These are phyloP conservation scores for Fusarium sterilihyphosum DNA, from an alignment of 2,329 filamentous ascomycete species.

Conservation along the genomic window DNA sequence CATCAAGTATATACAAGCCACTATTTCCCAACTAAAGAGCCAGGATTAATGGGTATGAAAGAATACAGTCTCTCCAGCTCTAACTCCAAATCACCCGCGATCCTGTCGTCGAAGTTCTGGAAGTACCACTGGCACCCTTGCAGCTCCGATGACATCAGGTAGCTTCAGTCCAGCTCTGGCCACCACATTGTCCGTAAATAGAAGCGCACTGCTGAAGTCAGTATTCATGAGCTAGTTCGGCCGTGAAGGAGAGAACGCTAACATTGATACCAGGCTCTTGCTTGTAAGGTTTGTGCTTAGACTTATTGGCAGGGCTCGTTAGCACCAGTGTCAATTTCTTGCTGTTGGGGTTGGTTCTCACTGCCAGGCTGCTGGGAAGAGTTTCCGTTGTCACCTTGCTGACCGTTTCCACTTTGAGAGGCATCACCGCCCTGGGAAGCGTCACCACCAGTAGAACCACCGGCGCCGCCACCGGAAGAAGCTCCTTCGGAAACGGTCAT, in stretches of 20 bases:
- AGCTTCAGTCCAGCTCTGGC: conserved; percentile 38
- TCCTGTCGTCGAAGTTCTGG: conserved; percentile 24
- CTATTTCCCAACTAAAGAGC: not conserved
- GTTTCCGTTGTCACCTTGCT: conserved; percentile 13
- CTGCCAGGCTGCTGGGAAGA: not conserved
- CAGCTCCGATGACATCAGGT: conserved; percentile 41
- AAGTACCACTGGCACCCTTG: conserved; percentile 40
- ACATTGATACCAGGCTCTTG: conserved; percentile 3
- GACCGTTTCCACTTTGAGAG: not conserved
- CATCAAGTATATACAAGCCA: conserved; percentile 9
- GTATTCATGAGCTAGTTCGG: not conserved
- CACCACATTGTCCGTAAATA: conserved; percentile 37
- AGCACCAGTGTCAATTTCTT: conserved; percentile 1
- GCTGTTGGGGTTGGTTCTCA: conserved; percentile 9
- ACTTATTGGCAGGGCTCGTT: conserved; percentile 14
- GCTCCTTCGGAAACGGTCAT: conserved; percentile 53
- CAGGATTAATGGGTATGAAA: conserved; percentile 42
- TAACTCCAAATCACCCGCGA: not conserved
- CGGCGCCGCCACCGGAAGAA: conserved; percentile 3
- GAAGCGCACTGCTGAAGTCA: conserved; percentile 27
- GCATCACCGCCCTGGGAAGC: not conserved
- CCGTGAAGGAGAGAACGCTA: not conserved
- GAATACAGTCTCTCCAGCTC: not conserved
- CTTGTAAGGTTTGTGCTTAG: not conserved
- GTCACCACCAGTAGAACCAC: not conserved